Percentiles rank a stretch among this genome's conserved stretches.
Evolutionary conservation across 1,139 yeast species (phyloP).

Genomic region (Suhomyces panamericanus): DNA sequence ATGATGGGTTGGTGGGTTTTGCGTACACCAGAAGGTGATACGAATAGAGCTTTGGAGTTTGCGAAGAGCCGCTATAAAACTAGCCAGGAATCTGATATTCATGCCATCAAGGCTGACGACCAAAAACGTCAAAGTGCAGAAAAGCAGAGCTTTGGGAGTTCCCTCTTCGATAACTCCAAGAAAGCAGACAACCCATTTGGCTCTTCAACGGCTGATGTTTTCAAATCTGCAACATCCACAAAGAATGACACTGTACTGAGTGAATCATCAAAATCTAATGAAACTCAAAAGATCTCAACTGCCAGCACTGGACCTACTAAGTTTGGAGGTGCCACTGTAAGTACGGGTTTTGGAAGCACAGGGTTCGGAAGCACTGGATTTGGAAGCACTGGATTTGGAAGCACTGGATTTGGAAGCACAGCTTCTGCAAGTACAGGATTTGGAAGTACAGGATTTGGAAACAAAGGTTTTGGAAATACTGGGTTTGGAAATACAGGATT

Average conservation of each 20-base stretch:
- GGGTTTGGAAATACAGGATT: slow-evolving; percentile 16
- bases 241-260: too few relatives aligned
- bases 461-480: slow-evolving; percentile 9
- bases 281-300: not conserved
- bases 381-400: slow-evolving; percentile 16
- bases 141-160: slow-evolving; percentile 1
- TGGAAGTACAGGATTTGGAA: not conserved
- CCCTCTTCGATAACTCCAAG: not conserved
- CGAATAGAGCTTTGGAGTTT: slow-evolving; percentile 16
- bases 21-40: slow-evolving; percentile 47
- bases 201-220: slow-evolving; percentile 5
- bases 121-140: not conserved
- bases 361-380: slow-evolving; percentile 16
- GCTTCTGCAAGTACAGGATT: not conserved
- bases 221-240: not conserved
- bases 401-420: not conserved
- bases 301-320: not conserved
- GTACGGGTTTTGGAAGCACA: slow-evolving; percentile 3
- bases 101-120: too few relatives aligned
- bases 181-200: slow-evolving; percentile 10
- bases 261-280: too few relatives aligned
- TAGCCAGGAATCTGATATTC: too few relatives aligned
- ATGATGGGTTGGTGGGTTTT: slow-evolving; percentile 67
- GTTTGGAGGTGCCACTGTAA: slow-evolving; percentile 10
- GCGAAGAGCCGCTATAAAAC: not conserved